These are phyloP conservation scores for Coniochaeta ligniaria DNA, from an alignment of 2,329 filamentous ascomycete species.

Conservation along the genomic window DNA sequence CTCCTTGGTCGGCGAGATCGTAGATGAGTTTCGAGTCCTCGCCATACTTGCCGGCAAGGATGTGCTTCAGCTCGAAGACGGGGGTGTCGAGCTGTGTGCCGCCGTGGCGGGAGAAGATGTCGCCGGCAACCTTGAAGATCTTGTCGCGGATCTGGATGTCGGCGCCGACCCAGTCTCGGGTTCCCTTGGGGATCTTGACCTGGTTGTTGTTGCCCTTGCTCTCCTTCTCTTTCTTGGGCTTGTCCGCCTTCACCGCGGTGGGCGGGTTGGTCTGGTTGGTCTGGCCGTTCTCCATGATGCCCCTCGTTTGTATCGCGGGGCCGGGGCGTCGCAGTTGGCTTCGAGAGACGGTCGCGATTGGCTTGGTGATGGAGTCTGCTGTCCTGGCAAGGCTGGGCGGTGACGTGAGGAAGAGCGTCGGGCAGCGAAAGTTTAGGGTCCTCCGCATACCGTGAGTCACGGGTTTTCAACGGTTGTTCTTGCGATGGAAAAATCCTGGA, in stretches of 20 bases:
- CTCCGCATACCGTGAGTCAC: slow-evolving; percentile 1
- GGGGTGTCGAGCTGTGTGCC: slow-evolving; percentile 64
- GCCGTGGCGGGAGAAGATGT: slow-evolving; percentile 46
- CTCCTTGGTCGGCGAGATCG: slow-evolving; percentile 76
- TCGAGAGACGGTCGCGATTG: background rate
- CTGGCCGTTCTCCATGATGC: background rate
- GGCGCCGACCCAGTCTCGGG: slow-evolving; percentile 61
- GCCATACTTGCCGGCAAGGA: slow-evolving; percentile 11
- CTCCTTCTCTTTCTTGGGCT: background rate
- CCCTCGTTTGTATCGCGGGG: background rate
- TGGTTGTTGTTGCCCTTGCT: slow-evolving; percentile 21
- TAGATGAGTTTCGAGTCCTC: slow-evolving; percentile 56
- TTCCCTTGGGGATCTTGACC: slow-evolving; percentile 74
- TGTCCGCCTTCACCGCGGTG: background rate
- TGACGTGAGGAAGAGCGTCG: background rate
- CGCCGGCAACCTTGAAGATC: slow-evolving; percentile 1
- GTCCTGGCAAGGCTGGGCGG: background rate
- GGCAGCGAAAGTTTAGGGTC: background rate
- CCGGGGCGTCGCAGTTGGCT: background rate
- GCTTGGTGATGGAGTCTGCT: background rate
- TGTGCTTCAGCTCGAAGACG: slow-evolving; percentile 63
- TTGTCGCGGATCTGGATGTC: slow-evolving; percentile 52
- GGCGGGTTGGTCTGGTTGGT: background rate
- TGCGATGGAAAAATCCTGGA: background rate
- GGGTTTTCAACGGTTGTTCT: background rate